Conservation (phyloP, 2,329 filamentous ascomycete genomes). For the Aspergillus sclerotialis region DNA sequence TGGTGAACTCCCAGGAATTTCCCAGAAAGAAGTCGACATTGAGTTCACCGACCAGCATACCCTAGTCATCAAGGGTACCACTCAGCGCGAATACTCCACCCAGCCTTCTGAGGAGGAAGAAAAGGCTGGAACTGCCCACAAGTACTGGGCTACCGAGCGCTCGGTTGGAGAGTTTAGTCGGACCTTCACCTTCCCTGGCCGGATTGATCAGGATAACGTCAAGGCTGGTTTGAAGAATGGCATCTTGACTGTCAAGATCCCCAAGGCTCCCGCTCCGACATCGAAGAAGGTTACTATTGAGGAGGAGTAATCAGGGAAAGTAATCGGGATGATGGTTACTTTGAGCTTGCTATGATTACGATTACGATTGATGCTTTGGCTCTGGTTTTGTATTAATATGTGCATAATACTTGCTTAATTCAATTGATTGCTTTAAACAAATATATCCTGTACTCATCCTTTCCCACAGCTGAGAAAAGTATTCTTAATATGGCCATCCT, state of each 20-base stretch:
- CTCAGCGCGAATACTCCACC: slow-evolving; percentile 30
- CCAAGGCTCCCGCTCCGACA: not conserved
- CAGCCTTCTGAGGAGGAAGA: slow-evolving; percentile 34
- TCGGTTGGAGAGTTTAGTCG: not conserved
- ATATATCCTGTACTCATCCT: no score
- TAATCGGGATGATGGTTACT: not conserved
- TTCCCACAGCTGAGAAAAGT: no score
- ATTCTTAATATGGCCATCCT: no score
- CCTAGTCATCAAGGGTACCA: slow-evolving; percentile 39
- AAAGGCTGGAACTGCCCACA: not conserved
- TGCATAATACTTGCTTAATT: no score
- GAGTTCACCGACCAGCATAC: slow-evolving; percentile 43
- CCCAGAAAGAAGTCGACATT: slow-evolving; percentile 41
- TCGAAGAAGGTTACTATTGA: not conserved
- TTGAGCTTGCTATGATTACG: not conserved
- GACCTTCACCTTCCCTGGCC: not conserved
- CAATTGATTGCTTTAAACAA: no score
- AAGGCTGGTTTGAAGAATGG: not conserved
- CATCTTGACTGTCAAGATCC: not conserved
- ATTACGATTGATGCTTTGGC: not conserved
- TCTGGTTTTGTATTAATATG: no score
- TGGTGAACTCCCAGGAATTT: slow-evolving; percentile 43
- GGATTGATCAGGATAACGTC: not conserved
- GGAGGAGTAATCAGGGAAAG: no score
- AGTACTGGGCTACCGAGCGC: not conserved